These are phyloP conservation scores for Penicillium psychrosexuale DNA, from an alignment of 2,329 filamentous ascomycete species.

Conservation along the genomic window DNA sequence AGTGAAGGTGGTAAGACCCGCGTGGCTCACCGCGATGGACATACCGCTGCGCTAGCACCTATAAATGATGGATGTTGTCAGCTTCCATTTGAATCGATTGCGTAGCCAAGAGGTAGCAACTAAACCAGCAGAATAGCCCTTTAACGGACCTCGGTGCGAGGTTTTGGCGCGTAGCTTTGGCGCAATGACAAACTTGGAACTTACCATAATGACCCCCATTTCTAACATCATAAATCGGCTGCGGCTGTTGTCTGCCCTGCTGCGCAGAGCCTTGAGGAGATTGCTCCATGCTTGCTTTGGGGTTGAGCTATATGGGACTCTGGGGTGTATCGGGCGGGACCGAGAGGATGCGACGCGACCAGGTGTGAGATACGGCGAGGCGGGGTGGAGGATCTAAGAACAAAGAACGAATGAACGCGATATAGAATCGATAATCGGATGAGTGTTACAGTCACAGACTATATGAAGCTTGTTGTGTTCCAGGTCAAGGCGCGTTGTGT, in stretches of 20 bases:
- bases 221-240: conserved; percentile 68
- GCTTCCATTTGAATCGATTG: neutral
- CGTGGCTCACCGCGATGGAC: conserved; percentile 29
- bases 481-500: conserved; percentile 9
- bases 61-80: conserved; percentile 12
- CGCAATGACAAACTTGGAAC: neutral
- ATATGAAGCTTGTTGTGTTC: neutral
- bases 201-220: conserved; percentile 77
- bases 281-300: conserved; percentile 51
- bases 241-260: conserved; percentile 58
- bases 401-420: neutral
- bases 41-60: conserved; percentile 68
- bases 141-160: neutral
- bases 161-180: neutral
- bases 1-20: neutral
- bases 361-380: neutral
- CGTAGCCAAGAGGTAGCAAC: neutral
- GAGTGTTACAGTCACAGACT: neutral
- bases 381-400: neutral
- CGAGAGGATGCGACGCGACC: conserved; percentile 5
- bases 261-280: conserved; percentile 55
- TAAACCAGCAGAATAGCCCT: neutral
- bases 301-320: neutral
- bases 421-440: neutral
- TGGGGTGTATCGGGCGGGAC: neutral